A percentile compares a stretch with the other conserved stretches of the same genome.
Conservation (phyloP, 192 early-diverging fungal species). For the Rhizophagus clarus region DNA sequence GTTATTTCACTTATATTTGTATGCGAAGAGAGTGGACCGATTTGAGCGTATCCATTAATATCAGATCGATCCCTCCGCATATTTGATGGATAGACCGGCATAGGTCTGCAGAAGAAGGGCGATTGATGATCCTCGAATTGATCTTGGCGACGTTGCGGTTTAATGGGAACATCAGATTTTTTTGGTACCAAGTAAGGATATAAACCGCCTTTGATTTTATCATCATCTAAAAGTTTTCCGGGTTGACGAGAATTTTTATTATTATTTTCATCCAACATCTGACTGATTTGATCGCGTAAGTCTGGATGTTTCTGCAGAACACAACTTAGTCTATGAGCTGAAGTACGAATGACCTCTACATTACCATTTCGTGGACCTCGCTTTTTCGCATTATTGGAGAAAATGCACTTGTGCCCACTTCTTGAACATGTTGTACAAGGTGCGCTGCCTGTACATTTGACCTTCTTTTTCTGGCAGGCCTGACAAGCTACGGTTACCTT, state of each 20-base stretch:
- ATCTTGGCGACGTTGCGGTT: neutral
- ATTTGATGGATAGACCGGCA: neutral
- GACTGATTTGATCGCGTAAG: neutral
- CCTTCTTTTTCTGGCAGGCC: neutral
- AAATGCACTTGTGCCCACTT: neutral
- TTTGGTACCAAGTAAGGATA: neutral
- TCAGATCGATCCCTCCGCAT: neutral
- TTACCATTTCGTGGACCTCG: neutral
- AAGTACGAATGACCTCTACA: neutral
- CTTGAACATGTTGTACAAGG: neutral
- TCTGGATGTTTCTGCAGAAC: neutral
- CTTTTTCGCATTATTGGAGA: neutral
- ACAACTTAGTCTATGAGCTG: neutral
- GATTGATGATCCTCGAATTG: neutral
- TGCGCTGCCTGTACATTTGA: neutral
- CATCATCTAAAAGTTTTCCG: too few relatives aligned
- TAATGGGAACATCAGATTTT: neutral
- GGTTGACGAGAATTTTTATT: neutral
- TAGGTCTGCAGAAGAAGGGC: neutral
- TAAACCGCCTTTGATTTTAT: too few relatives aligned
- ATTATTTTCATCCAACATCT: neutral
- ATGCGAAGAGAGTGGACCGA: too few relatives aligned
- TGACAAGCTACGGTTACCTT: neutral
- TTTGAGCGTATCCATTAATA: neutral
- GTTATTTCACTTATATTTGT: neutral